Percentiles rank a stretch among this genome's conserved stretches.
Evolutionary conservation across 768 basidiomycete species (phyloP).

Genomic region (Mycena olivaceomarginata): DNA sequence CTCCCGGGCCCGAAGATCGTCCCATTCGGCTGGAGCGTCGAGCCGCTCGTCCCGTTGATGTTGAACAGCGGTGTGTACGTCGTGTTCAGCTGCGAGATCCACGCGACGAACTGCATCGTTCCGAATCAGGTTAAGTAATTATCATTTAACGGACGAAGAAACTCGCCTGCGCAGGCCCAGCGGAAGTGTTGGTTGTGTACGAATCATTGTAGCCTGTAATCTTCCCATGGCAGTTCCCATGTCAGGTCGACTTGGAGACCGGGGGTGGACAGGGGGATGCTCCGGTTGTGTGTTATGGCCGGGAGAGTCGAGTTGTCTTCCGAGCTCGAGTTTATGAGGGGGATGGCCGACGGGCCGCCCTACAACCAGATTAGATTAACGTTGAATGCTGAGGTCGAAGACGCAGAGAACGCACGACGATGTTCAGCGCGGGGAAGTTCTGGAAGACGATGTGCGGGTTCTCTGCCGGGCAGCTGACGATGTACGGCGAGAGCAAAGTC

Average conservation of each 20-base stretch:
- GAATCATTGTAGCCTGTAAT: constrained; percentile 67
- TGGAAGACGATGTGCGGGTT: constrained; percentile 72
- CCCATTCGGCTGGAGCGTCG: constrained; percentile 69
- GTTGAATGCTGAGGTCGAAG: constrained; percentile 7
- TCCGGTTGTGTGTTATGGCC: constrained; percentile 74
- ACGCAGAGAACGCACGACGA: constrained; percentile 58
- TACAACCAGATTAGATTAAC: constrained; percentile 8
- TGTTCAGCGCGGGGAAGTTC: constrained; percentile 74
- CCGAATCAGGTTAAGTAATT: background rate
- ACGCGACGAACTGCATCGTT: constrained; percentile 65
- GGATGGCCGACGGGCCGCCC: constrained; percentile 58
- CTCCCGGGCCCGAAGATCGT: constrained; percentile 64
- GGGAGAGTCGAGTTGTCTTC: constrained; percentile 63
- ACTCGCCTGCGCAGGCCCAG: constrained; percentile 63
- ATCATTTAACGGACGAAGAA: background rate
- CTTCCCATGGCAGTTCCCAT: constrained; percentile 77
- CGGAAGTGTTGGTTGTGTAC: constrained; percentile 71
- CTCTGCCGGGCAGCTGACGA: constrained; percentile 69
- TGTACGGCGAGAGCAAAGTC: constrained; percentile 74
- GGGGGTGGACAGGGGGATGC: constrained; percentile 64
- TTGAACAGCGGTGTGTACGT: constrained; percentile 72
- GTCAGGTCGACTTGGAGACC: constrained; percentile 66
- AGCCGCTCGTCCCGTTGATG: constrained; percentile 63
- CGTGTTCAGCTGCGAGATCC: constrained; percentile 77
- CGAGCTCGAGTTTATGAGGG: constrained; percentile 45